Conservation (phyloP, 2,329 filamentous ascomycete genomes). For the Cercospora sojina region DNA sequence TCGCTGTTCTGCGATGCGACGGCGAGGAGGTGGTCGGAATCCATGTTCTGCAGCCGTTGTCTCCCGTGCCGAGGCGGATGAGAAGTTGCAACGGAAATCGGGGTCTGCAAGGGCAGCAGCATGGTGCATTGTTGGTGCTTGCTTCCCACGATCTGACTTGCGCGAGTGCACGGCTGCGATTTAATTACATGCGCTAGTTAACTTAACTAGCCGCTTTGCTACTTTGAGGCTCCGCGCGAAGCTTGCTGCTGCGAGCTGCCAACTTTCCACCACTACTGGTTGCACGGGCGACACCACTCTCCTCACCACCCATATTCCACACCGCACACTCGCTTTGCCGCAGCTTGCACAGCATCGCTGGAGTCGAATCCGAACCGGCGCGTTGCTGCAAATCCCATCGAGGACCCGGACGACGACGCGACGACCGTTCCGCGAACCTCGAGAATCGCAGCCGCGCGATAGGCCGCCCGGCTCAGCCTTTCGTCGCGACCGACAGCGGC, state of each 20-base stretch:
- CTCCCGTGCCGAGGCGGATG: neutral
- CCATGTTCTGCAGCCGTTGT: neutral
- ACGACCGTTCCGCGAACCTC: neutral
- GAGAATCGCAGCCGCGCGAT: neutral
- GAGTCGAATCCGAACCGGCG: slow-evolving; percentile 1
- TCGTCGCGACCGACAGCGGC: neutral
- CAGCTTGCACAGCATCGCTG: neutral
- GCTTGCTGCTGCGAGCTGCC: slow-evolving; percentile 11
- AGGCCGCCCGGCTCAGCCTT: neutral
- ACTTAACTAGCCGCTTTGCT: slow-evolving; percentile 6
- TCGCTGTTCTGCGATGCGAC: neutral
- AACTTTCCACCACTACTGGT: slow-evolving; percentile 9
- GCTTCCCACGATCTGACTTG: neutral
- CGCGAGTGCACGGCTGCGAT: slow-evolving; percentile 4
- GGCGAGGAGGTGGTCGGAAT: neutral
- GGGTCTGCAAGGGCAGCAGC: neutral
- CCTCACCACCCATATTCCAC: neutral
- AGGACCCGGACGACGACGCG: neutral
- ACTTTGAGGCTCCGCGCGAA: slow-evolving; percentile 7
- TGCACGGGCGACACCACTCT: slow-evolving; percentile 6
- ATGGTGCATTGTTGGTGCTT: neutral
- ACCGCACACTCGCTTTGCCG: slow-evolving; percentile 6
- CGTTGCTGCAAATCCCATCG: neutral
- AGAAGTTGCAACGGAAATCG: neutral
- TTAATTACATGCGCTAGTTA: slow-evolving; percentile 3